A percentile compares a stretch with the other conserved stretches of the same genome.
Conservation (phyloP, 2,329 filamentous ascomycete species). For the Colletotrichum sp. region DNA sequence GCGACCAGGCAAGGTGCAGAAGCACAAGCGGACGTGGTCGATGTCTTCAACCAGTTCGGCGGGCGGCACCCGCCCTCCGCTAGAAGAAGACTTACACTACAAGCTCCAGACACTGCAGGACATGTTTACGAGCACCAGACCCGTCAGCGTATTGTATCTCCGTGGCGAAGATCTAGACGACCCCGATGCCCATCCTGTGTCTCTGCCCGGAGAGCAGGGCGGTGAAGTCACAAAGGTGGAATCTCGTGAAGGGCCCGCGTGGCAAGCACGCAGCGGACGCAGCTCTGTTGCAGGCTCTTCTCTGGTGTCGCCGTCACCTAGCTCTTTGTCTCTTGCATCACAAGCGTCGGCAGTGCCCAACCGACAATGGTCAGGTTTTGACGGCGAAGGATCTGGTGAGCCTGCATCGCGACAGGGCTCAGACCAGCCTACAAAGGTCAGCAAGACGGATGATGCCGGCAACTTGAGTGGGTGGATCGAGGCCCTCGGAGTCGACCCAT, state of each 20-base stretch:
- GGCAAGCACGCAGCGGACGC: slow-evolving; percentile 57
- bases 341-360: slow-evolving; percentile 47
- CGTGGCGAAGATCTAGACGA: slow-evolving; percentile 80
- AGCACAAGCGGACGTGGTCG: slow-evolving; percentile 95
- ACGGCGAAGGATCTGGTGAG: slow-evolving; percentile 57
- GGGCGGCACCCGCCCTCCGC: slow-evolving; percentile 51
- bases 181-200: slow-evolving; percentile 78
- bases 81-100: slow-evolving; percentile 78
- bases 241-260: slow-evolving; percentile 51
- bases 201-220: slow-evolving; percentile 69
- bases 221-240: slow-evolving; percentile 60
- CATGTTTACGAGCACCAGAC: slow-evolving; percentile 86
- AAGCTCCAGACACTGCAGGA: slow-evolving; percentile 82
- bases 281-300: slow-evolving; percentile 66
- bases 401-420: slow-evolving; percentile 47
- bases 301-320: slow-evolving; percentile 70
- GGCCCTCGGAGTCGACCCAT: slow-evolving; percentile 85
- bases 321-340: slow-evolving; percentile 67
- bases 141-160: slow-evolving; percentile 79
- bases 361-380: slow-evolving; percentile 62
- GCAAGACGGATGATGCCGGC: slow-evolving; percentile 64
- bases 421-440: slow-evolving; percentile 58
- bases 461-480: slow-evolving; percentile 85
- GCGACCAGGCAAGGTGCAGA: slow-evolving; percentile 81
- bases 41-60: slow-evolving; percentile 80